phyloP scores from a whole-genome alignment of 805 yeast genomes.

The Sporopachydermia lactativora region DNA sequence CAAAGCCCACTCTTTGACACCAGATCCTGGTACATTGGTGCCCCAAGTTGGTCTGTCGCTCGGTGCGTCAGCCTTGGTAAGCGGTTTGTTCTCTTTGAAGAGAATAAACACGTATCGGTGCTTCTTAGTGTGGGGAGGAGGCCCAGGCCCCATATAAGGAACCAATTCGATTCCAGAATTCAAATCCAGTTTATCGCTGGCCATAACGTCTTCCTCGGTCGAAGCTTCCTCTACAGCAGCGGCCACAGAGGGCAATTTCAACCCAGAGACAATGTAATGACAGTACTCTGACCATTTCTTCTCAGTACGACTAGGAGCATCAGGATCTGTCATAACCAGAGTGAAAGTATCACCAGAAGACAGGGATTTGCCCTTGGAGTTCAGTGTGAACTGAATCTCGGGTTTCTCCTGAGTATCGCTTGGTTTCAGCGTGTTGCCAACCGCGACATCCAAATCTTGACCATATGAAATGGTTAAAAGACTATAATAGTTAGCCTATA shows the following conservation, averaged over 20 bases:
- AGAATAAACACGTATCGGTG: conserved; percentile 77
- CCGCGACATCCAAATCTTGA: conserved; percentile 44
- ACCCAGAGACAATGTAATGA: conserved; percentile 46
- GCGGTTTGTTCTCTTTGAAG: conserved; percentile 46
- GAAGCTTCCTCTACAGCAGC: conserved; percentile 6
- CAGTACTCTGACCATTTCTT: conserved; percentile 81
- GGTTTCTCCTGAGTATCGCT: conserved; percentile 60
- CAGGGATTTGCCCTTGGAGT: conserved; percentile 29
- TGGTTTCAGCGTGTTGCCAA: conserved; percentile 62
- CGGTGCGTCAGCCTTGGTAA: conserved; percentile 23
- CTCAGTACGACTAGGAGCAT: conserved; percentile 77
- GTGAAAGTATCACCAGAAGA: conserved; percentile 43
- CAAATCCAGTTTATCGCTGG: conserved; percentile 13
- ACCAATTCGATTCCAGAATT: conserved; percentile 29
- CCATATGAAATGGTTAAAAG: conserved; percentile 52
- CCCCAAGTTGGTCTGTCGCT: conserved; percentile 71
- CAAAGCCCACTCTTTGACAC: conserved; percentile 61
- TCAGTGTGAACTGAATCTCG: conserved; percentile 46
- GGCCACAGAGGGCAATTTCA: conserved; percentile 16
- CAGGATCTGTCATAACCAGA: conserved; percentile 80
- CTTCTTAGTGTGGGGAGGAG: conserved; percentile 76
- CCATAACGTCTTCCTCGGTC: conserved; percentile 5
- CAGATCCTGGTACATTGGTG: conserved; percentile 65
- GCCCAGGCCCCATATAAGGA: conserved; percentile 72
- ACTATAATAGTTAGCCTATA: conserved; percentile 9